Conservation (phyloP, 176 grass and related monocot species). For the Typha latifolia region DNA sequence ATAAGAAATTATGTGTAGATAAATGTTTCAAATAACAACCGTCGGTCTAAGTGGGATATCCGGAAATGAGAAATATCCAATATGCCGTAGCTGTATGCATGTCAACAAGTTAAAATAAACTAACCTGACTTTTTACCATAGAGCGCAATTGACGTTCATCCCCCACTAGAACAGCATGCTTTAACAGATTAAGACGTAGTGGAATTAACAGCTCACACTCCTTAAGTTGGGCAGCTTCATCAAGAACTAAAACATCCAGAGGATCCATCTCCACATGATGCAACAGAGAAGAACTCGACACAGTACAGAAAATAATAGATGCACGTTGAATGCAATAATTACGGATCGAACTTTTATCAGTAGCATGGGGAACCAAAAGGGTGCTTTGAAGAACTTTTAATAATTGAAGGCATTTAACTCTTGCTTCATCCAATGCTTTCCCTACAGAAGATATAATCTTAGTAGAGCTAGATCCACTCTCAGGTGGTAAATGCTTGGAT, state of each 20-base stretch:
- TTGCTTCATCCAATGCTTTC: constrained; percentile 28
- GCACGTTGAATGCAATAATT: constrained; percentile 58
- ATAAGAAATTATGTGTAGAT: too few relatives aligned
- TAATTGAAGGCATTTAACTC: constrained; percentile 30
- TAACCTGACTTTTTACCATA: constrained; percentile 60
- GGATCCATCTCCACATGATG: constrained; percentile 34
- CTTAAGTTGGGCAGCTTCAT: constrained; percentile 69
- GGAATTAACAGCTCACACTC: constrained; percentile 76
- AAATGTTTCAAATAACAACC: too few relatives aligned
- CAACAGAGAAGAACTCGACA: constrained; percentile 56
- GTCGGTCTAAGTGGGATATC: too few relatives aligned
- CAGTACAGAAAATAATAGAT: constrained; percentile 62
- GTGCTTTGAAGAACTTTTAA: constrained; percentile 29
- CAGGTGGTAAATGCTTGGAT: background rate
- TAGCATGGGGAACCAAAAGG: constrained; percentile 23
- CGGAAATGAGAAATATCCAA: too few relatives aligned
- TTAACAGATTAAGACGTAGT: constrained; percentile 38
- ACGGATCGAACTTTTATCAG: constrained; percentile 26
- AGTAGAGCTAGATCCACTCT: constrained; percentile 1
- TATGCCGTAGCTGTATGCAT: background rate
- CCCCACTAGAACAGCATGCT: constrained; percentile 67
- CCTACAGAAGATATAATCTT: constrained; percentile 1
- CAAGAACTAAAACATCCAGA: constrained; percentile 62
- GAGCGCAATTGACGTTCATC: constrained; percentile 68
- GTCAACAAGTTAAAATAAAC: background rate